Base-by-base conservation (phyloP, 176 grass and related monocot genomes). In the Melocanna baccifera region DNA sequence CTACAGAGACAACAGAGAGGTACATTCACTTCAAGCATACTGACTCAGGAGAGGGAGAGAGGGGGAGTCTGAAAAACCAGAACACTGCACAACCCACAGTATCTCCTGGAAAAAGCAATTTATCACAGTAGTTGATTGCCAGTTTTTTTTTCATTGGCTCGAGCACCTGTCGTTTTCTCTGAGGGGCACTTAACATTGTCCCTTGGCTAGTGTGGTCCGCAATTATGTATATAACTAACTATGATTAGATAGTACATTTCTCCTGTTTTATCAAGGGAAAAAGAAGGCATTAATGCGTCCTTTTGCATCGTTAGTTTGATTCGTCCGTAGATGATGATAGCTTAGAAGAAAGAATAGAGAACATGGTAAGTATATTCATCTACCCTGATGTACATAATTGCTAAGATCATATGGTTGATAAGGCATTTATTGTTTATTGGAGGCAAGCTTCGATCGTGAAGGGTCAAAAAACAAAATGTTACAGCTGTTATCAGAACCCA, bases 191-290 rank as follows among this genome's bases (percentile, higher is more conserved):
- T 77, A 47, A 48, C 25, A 58, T 23, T 69, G 64, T 71, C 65
- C 9, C 19, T 39, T 34, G 1, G 76, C 69, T 20, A 81, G 69
- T 42, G 83, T 69, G 87, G 76, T 81, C 82, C 87, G 75, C 18
- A 28, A 30, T 32, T 23, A 59, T 45, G 42, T 61, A 34, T 19
- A 16, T 72, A 19, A 11, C 18, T 71, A 22, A 25, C 23, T 61
- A n/a, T 6, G 71, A 59, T 66, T 45, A 15, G 12, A 69, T 11
- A 47, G 68, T 47, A 68, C 51, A 53, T 64, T 75, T 41, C 30
- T 62, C 56, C 15, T 19, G 2, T 46, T 83, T 72, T 48, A 10
- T 58, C 71, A 12, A 32, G 26, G 22, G 11, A 7, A n/a, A 42
- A 77, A 61, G 43, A 26, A 81, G 66, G 22, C 41, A 73, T 67